Conservation (phyloP, 306 rosid species). For the Vigna angularis region DNA sequence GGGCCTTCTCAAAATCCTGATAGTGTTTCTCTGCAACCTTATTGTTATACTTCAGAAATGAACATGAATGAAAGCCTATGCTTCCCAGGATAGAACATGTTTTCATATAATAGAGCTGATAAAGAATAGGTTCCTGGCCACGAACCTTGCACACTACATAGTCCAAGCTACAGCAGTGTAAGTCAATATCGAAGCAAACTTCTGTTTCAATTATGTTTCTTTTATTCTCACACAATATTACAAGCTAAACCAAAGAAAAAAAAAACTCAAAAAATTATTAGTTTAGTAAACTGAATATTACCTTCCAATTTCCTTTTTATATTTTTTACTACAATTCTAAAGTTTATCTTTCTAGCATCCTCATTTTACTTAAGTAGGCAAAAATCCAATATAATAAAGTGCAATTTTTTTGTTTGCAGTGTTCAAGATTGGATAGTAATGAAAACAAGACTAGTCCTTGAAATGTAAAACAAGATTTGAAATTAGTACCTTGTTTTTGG, state of each 20-base stretch:
- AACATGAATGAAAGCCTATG: slow-evolving; percentile 60
- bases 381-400: too few relatives aligned
- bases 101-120: slow-evolving; percentile 6
- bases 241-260: neutral
- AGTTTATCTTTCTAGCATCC: too few relatives aligned
- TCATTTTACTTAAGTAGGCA: too few relatives aligned
- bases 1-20: slow-evolving; percentile 43
- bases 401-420: too few relatives aligned
- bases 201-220: neutral
- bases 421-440: too few relatives aligned
- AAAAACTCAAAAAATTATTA: neutral
- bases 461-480: neutral
- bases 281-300: neutral
- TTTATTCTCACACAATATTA: slow-evolving; percentile 4
- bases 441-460: neutral
- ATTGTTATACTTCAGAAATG: slow-evolving; percentile 43
- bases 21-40: slow-evolving; percentile 49
- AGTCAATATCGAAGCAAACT: slow-evolving; percentile 40
- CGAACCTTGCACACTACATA: slow-evolving; percentile 62
- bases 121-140: slow-evolving; percentile 45
- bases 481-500: slow-evolving; percentile 45
- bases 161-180: slow-evolving; percentile 59
- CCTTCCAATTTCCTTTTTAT: too few relatives aligned
- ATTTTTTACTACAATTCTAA: too few relatives aligned
- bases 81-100: slow-evolving; percentile 41